Evolutionary conservation across 441 rosid species (phyloP), one percentile per base, ranked within the genome.

Genomic region (Erysimum cheiri): DNA sequence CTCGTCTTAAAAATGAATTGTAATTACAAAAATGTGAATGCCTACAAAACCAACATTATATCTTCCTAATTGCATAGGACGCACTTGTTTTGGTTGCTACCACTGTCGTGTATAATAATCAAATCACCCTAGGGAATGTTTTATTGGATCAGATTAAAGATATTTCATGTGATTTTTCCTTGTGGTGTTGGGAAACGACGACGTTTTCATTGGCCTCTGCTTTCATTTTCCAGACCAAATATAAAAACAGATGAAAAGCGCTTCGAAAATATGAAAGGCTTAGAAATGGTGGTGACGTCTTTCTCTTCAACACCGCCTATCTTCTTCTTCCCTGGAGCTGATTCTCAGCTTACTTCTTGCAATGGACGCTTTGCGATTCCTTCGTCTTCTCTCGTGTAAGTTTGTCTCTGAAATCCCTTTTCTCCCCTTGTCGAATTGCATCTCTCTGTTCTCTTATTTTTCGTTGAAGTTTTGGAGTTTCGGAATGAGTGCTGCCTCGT

Each of bases 241-340:
- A 60, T 60, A 73, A 53, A 67, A 67, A 37, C 2, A 29, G 32
- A 53, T 7, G 26, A 44, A 24, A 17, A 39, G 43, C 5, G 31
- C 52, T 22, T 44, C 12, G 70, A 68, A 60, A 53, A 54, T 68
- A 74, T 17, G 69, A 36, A 68, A 74, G 73, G 73, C 73, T 74
- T 54, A 74, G 78, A 74, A 74, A 74, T 74, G 78, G 78, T 61
- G 78, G 73, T 68, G 78, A 68, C 78, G 65, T 74, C 69, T 68
- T 37, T 54, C 73, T 54, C 73, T 68, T 74, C 78, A 61, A 0
- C 64, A 46, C 52, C 59, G 52, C 17, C 73, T 53, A 68, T 74
- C 73, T 67, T 74, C 69, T 50, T 60, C 63, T 26, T 49, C 59
- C 64, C 4, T 48, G 66, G 46, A 72, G 52, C 52, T 48, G 60